Percentiles rank a stretch among this genome's conserved stretches.
These are phyloP conservation scores for Elongisporangium anandrum DNA, from an alignment of 352 stramenopile genomes.

Conservation along the genomic window DNA sequence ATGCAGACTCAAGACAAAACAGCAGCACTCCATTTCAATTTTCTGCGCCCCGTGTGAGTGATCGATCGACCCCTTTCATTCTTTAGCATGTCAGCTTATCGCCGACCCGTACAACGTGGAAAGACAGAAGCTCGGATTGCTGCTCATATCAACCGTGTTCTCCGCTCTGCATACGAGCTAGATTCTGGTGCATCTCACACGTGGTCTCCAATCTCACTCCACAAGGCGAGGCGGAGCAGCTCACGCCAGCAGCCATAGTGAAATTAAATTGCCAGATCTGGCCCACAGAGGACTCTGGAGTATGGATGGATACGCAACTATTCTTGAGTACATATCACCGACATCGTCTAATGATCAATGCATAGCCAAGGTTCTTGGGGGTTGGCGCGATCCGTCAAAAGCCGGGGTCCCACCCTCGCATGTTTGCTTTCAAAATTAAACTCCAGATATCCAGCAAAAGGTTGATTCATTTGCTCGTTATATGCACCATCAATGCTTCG, in stretches of 20 bases:
- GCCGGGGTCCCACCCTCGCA: constrained; percentile 6
- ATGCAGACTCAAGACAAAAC: too few species aligned
- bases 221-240: constrained; percentile 5
- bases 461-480: constrained; percentile 1
- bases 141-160: too few species aligned
- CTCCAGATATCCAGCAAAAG: not conserved
- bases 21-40: too few species aligned
- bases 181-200: not conserved
- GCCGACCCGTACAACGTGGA: too few species aligned
- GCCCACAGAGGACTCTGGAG: constrained; percentile 11
- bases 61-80: too few species aligned
- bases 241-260: constrained; percentile 3
- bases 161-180: too few species aligned
- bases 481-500: constrained; percentile 1
- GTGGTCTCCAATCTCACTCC: constrained; percentile 6
- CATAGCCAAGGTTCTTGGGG: constrained; percentile 12
- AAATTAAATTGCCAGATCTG: constrained; percentile 13
- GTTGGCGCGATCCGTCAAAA: constrained; percentile 6
- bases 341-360: constrained; percentile 11
- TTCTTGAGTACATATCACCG: constrained; percentile 17
- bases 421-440: constrained; percentile 6
- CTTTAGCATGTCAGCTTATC: too few species aligned
- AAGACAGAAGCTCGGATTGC: too few species aligned
- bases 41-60: too few species aligned
- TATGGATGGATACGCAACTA: constrained; percentile 14